These are phyloP conservation scores for Debaryomyces prosopidis DNA, from an alignment of 805 yeast species.

Conservation along the genomic window DNA sequence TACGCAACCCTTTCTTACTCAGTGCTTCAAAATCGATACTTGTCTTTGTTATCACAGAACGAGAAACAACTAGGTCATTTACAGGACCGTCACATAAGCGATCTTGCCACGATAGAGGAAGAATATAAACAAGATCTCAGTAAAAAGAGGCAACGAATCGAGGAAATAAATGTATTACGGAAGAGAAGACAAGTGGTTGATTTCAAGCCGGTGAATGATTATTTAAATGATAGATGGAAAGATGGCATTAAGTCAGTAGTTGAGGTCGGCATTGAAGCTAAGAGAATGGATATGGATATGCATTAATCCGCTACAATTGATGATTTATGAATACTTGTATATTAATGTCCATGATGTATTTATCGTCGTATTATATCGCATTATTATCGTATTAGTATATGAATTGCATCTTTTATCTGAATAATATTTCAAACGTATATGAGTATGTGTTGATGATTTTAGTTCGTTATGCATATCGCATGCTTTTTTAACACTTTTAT, in stretches of 20 bases:
- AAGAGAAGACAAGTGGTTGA: constrained; percentile 42
- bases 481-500: background rate
- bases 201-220: constrained; percentile 44
- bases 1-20: constrained; percentile 43
- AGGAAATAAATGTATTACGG: constrained; percentile 43
- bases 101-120: constrained; percentile 24
- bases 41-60: constrained; percentile 33
- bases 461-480: background rate
- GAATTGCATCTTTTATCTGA: too few relatives aligned
- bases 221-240: constrained; percentile 51
- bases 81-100: constrained; percentile 30
- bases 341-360: background rate
- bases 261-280: constrained; percentile 33
- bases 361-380: too few relatives aligned
- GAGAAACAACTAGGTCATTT: constrained; percentile 38
- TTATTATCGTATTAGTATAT: too few relatives aligned
- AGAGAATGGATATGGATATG: constrained; percentile 13
- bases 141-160: constrained; percentile 43
- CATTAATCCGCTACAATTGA: background rate
- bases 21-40: constrained; percentile 38
- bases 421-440: background rate
- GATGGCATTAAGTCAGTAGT: constrained; percentile 44
- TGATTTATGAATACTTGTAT: background rate
- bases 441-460: background rate
- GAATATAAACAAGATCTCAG: constrained; percentile 19